Percentiles rank a stretch among this genome's conserved stretches.
These are phyloP conservation scores for Candida xiaguanensis DNA, from an alignment of 805 yeast species.

Conservation along the genomic window DNA sequence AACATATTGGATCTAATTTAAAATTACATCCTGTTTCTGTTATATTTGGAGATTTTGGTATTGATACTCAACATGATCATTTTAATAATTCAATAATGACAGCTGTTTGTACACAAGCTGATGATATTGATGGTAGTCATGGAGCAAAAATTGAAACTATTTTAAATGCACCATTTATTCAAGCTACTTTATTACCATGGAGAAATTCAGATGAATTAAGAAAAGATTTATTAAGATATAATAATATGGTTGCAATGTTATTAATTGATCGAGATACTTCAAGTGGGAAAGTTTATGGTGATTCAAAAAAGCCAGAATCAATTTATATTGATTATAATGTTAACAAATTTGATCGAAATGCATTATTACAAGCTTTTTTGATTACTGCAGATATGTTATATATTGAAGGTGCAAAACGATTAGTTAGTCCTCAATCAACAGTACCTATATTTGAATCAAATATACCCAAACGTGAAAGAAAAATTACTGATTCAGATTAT, in stretches of 20 bases:
- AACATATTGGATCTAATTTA: conserved; percentile 48
- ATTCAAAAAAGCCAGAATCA: conserved; percentile 29
- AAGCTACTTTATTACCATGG: conserved; percentile 42
- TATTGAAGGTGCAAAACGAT: conserved; percentile 46
- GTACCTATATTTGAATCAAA: conserved; percentile 34
- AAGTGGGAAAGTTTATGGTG: conserved; percentile 35
- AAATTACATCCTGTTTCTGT: conserved; percentile 48
- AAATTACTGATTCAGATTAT: conserved; percentile 42
- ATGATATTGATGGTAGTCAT: conserved; percentile 50
- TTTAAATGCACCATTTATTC: conserved; percentile 41
- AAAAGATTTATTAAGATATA: conserved; percentile 30
- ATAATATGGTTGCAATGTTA: conserved; percentile 35
- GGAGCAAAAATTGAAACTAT: conserved; percentile 52
- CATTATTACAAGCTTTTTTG: conserved; percentile 35
- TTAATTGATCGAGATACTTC: conserved; percentile 45
- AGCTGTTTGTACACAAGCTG: conserved; percentile 41
- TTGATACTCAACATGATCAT: conserved; percentile 29
- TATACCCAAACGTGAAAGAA: conserved; percentile 34
- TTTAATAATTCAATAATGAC: conserved; percentile 46
- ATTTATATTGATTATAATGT: conserved; percentile 37
- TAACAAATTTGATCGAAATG: conserved; percentile 38
- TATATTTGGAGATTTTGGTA: conserved; percentile 40
- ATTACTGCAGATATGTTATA: conserved; percentile 43
- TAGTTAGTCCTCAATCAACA: conserved; percentile 29
- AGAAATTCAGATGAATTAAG: conserved; percentile 29